Conservation (phyloP, 257 asterid genomes). For the Solanum tarijense region DNA sequence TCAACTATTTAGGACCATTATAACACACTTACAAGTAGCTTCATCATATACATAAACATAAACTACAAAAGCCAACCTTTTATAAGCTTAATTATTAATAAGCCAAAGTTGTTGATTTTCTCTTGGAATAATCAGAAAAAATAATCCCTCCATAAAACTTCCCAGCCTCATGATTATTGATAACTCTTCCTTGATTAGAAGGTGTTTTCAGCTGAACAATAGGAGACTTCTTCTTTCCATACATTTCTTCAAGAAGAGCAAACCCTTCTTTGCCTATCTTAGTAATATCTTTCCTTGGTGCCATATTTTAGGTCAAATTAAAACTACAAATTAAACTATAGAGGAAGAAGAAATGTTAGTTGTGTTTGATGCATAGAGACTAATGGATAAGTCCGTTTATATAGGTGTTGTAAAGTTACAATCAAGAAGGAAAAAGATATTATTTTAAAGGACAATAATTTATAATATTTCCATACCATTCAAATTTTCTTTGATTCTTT, state of each 20-base stretch:
- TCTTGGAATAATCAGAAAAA: constrained; percentile 10
- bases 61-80: too few species aligned
- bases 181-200: constrained; percentile 1
- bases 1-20: not conserved
- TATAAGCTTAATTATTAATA: not conserved
- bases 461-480: not conserved
- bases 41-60: too few species aligned
- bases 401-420: not conserved
- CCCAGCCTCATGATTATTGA: constrained; percentile 9
- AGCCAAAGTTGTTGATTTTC: constrained; percentile 25
- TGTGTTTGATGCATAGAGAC: not conserved
- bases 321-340: not conserved
- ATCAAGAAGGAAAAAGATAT: not conserved
- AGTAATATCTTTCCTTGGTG: constrained; percentile 15
- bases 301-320: constrained; percentile 16
- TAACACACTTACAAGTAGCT: too few species aligned
- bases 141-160: constrained; percentile 14
- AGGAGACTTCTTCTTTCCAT: constrained; percentile 10
- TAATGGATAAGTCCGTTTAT: not conserved
- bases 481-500: not conserved
- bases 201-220: constrained; percentile 14
- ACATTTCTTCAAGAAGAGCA: not conserved
- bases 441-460: not conserved
- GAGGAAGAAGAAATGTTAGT: not conserved
- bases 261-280: constrained; percentile 17